phyloP scores from a whole-genome alignment of 345 rosid genomes.

The Lenwebbia sp. region DNA sequence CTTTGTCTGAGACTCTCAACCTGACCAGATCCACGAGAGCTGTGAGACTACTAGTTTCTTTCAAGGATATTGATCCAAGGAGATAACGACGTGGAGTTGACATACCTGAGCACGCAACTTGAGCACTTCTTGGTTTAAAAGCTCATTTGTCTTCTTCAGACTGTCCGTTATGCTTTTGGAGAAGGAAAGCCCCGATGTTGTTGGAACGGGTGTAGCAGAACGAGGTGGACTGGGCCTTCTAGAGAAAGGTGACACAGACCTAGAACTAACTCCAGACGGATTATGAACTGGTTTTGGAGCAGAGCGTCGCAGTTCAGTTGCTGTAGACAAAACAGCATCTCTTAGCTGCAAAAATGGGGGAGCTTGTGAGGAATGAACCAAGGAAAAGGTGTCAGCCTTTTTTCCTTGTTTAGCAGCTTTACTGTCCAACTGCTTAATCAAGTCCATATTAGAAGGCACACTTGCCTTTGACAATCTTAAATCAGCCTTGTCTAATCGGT shows the following conservation, averaged over 20 bases:
- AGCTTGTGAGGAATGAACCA: conserved; percentile 62
- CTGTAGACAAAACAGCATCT: conserved; percentile 58
- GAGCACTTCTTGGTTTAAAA: conserved; percentile 80
- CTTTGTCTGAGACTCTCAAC: conserved; percentile 66
- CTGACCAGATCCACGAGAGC: conserved; percentile 20
- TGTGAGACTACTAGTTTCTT: background rate
- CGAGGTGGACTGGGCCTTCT: conserved; percentile 95
- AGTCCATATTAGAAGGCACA: conserved; percentile 66
- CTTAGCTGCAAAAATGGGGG: conserved; percentile 75
- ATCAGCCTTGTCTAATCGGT: conserved; percentile 80
- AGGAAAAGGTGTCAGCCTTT: conserved; percentile 64
- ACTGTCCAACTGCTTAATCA: conserved; percentile 88
- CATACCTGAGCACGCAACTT: conserved; percentile 86
- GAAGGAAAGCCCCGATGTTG: conserved; percentile 66
- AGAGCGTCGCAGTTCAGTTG: conserved; percentile 51
- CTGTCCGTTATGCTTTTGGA: conserved; percentile 74
- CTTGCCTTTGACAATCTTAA: conserved; percentile 61
- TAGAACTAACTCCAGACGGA: conserved; percentile 76
- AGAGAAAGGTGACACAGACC: conserved; percentile 95
- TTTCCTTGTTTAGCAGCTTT: conserved; percentile 92
- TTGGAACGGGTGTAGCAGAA: conserved; percentile 88
- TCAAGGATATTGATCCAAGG: background rate
- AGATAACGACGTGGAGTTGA: background rate
- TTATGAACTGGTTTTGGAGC: conserved; percentile 61
- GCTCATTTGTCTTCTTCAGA: conserved; percentile 89